Evolutionary conservation across 78 protist species (phyloP).

Genomic region (Dictyostelium firmibasis): DNA sequence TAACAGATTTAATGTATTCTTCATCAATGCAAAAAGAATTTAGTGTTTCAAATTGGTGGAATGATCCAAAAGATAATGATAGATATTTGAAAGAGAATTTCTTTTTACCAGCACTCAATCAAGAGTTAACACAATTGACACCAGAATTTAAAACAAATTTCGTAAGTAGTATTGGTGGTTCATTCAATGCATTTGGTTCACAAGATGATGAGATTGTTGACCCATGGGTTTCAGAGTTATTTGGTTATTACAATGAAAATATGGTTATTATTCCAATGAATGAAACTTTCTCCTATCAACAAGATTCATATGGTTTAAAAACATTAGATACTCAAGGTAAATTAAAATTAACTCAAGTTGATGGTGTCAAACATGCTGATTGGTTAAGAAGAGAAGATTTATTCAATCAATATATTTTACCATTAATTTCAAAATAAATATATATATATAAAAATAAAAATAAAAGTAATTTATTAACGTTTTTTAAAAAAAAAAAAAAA

Average conservation of each 20-base stretch:
- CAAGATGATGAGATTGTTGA: constrained; percentile 18
- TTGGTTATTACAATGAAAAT: constrained; percentile 27
- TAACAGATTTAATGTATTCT: constrained; percentile 31
- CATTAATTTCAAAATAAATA: constrained; percentile 17
- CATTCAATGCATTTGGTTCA: constrained; percentile 53
- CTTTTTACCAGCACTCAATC: constrained; percentile 27
- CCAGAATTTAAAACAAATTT: constrained; percentile 35
- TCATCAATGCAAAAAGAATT: constrained; percentile 20
- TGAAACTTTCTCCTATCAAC: neutral
- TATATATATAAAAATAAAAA: no score
- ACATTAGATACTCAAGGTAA: neutral
- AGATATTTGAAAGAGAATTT: neutral
- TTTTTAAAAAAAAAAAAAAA: no score
- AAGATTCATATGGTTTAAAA: constrained; percentile 53
- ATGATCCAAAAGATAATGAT: neutral
- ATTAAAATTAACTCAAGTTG: neutral
- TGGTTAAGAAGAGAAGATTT: constrained; percentile 28
- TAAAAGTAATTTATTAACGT: no score
- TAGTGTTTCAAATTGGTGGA: constrained; percentile 61
- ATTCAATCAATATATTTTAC: constrained; percentile 13
- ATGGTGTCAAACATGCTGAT: constrained; percentile 24
- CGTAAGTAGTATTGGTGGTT: neutral
- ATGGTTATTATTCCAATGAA: constrained; percentile 14
- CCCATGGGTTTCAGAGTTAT: constrained; percentile 56
- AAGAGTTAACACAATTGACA: neutral